These are phyloP conservation scores for Dissoconium aciculare DNA, from an alignment of 2,329 filamentous ascomycete species.

Conservation along the genomic window DNA sequence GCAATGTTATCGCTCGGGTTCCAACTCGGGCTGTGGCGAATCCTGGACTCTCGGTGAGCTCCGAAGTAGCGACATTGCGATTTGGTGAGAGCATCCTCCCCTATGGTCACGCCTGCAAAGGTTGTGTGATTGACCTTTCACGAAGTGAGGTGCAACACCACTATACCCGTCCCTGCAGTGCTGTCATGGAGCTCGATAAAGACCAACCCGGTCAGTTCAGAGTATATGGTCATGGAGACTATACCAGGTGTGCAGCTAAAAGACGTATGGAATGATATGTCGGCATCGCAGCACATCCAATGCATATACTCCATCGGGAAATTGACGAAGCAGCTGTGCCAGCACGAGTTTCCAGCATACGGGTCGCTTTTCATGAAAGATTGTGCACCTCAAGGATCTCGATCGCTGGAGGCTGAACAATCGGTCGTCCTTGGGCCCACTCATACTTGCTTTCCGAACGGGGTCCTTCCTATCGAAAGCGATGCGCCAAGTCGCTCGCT, in stretches of 20 bases:
- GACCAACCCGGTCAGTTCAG: slow-evolving; percentile 22
- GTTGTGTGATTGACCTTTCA: too few species aligned
- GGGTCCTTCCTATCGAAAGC: neutral
- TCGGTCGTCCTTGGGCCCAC: neutral
- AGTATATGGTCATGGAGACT: slow-evolving; percentile 10
- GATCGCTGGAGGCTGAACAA: neutral
- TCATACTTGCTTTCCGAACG: neutral
- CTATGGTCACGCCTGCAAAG: neutral
- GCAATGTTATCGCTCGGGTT: slow-evolving; percentile 28
- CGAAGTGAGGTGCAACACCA: slow-evolving; percentile 25
- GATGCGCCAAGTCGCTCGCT: neutral
- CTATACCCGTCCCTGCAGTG: slow-evolving; percentile 29
- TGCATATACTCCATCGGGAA: slow-evolving; percentile 3
- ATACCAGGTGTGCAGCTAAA: slow-evolving; percentile 22
- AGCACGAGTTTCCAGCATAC: neutral
- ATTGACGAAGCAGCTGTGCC: slow-evolving; percentile 1
- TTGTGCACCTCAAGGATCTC: neutral
- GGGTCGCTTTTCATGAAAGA: neutral
- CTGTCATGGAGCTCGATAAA: slow-evolving; percentile 30
- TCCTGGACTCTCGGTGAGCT: slow-evolving; percentile 24
- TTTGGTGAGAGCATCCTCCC: slow-evolving; percentile 5
- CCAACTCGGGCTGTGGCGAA: slow-evolving; percentile 28
- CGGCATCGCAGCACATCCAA: slow-evolving; percentile 2
- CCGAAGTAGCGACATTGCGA: slow-evolving; percentile 33
- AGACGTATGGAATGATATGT: slow-evolving; percentile 13